Evolutionary conservation across 257 asterid genomes (phyloP).

Genomic region (Apocynum venetum): DNA sequence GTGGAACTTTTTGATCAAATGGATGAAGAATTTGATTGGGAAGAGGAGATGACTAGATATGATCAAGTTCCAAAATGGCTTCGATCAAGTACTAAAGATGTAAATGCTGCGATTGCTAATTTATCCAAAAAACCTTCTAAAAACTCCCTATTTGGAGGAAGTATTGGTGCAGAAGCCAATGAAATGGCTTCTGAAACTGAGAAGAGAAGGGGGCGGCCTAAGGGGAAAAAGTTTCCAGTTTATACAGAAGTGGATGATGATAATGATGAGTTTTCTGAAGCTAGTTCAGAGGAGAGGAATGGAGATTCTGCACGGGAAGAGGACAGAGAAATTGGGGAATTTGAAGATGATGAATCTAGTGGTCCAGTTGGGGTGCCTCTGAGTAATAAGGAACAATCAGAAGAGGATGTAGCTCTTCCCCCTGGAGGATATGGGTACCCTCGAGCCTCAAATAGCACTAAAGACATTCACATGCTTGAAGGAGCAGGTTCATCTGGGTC

Average conservation of each 20-base stretch:
- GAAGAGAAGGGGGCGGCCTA: slow-evolving; percentile 87
- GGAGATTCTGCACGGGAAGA: slow-evolving; percentile 68
- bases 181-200: slow-evolving; percentile 62
- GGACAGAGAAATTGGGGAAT: slow-evolving; percentile 74
- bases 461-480: slow-evolving; percentile 44
- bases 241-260: slow-evolving; percentile 97
- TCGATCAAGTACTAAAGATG: slow-evolving; percentile 80
- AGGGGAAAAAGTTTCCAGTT: slow-evolving; percentile 65
- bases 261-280: slow-evolving; percentile 76
- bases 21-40: slow-evolving; percentile 97
- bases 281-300: slow-evolving; percentile 77
- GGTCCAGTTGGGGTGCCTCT: slow-evolving; percentile 45
- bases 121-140: slow-evolving; percentile 80
- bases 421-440: slow-evolving; percentile 56
- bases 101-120: slow-evolving; percentile 59
- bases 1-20: slow-evolving; percentile 94
- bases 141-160: slow-evolving; percentile 50
- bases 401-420: slow-evolving; percentile 62
- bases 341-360: slow-evolving; percentile 72
- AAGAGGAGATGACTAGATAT: slow-evolving; percentile 82
- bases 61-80: slow-evolving; percentile 96
- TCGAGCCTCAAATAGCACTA: slow-evolving; percentile 42
- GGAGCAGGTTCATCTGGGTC: slow-evolving; percentile 88
- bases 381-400: slow-evolving; percentile 61
- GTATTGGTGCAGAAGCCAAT: slow-evolving; percentile 39